Base-by-base conservation (phyloP, 352 stramenopile genomes). In the Phytopythium boreale region DNA sequence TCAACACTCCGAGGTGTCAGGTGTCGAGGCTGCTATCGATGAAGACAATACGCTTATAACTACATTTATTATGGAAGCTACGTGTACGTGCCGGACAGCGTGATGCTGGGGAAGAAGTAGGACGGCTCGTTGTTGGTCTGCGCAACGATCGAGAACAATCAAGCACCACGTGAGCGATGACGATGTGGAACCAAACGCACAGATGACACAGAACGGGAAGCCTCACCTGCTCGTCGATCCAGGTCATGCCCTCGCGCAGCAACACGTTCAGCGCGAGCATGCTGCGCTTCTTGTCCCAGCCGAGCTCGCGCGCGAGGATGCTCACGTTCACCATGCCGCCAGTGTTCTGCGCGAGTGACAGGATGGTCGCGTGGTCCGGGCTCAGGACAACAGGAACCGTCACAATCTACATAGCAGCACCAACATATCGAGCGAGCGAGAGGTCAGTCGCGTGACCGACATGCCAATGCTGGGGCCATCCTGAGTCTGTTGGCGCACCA, bases 381-480 rank as follows among this genome's bases (percentile, higher is more conserved):
- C 94, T 98, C 56, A 99, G 73, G 64, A 98, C 96, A 14, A 97
- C 90, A 0, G 97, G 97, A 9, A 99, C 94, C 6, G 89, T 98
- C 26, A 99, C 81, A 77, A 99, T 87, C 87, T 95, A 34, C 19
- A 67, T 11, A 22, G 8, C 31, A 36, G 31, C 31, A 36, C 4
- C 31, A 36, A 8, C 31, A 36, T 8, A 36, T 8, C 31, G 8
- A 43, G 41, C 19, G 49, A 52, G 20, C 22, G 58, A 34, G 7
- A 52, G 41, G 22, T 22, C 12, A 56, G 22, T 29, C 6, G 10
- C 17, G 34, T 29, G 43, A 52, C 34, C 20, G n/a, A 34, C 37
- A 29, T 15, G n/a, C n/a, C 7, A 14, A 26, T 24, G 6, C 41
- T 24, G 41, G 41, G 19, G n/a, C n/a, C n/a, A n/a, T n/a, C n/a